Conservation (phyloP, 345 rosid species). For the Hypericum androsaemum region DNA sequence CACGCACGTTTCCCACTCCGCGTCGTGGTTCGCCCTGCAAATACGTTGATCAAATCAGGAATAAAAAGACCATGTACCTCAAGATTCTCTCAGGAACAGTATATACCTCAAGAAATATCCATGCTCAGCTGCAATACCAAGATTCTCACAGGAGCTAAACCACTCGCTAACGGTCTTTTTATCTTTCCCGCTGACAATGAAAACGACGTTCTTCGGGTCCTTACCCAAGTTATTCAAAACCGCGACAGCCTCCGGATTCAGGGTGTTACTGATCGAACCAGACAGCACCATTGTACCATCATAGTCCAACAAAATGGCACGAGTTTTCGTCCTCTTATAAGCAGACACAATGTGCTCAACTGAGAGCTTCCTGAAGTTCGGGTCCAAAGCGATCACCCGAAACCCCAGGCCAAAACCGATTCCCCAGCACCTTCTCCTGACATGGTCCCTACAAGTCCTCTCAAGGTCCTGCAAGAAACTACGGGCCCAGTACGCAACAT, state of each 20-base stretch:
- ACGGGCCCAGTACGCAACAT: slow-evolving; percentile 88
- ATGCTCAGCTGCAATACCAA: slow-evolving; percentile 86
- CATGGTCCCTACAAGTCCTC: slow-evolving; percentile 76
- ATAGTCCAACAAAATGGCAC: slow-evolving; percentile 85
- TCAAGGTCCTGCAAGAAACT: slow-evolving; percentile 94
- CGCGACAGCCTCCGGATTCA: slow-evolving; percentile 43
- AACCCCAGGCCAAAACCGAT: slow-evolving; percentile 90
- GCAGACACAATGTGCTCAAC: slow-evolving; percentile 83
- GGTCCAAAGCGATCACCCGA: slow-evolving; percentile 83
- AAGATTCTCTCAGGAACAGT: not conserved
- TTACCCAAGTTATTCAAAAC: slow-evolving; percentile 57
- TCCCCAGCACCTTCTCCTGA: slow-evolving; percentile 84
- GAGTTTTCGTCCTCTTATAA: slow-evolving; percentile 69
- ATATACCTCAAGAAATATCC: slow-evolving; percentile 71
- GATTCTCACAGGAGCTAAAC: slow-evolving; percentile 63
- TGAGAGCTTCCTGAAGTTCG: slow-evolving; percentile 75
- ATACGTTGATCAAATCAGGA: not conserved
- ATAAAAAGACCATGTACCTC: not conserved
- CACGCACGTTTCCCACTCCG: slow-evolving; percentile 71
- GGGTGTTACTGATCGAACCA: slow-evolving; percentile 46
- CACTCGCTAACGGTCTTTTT: slow-evolving; percentile 53
- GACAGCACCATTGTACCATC: slow-evolving; percentile 65
- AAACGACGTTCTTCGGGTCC: slow-evolving; percentile 74
- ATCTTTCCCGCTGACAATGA: slow-evolving; percentile 78
- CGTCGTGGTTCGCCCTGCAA: slow-evolving; percentile 48